Percentiles rank a stretch among this genome's conserved stretches.
These are phyloP conservation scores for Solanum megistacrolobum DNA, from an alignment of 257 asterid species.

Conservation along the genomic window DNA sequence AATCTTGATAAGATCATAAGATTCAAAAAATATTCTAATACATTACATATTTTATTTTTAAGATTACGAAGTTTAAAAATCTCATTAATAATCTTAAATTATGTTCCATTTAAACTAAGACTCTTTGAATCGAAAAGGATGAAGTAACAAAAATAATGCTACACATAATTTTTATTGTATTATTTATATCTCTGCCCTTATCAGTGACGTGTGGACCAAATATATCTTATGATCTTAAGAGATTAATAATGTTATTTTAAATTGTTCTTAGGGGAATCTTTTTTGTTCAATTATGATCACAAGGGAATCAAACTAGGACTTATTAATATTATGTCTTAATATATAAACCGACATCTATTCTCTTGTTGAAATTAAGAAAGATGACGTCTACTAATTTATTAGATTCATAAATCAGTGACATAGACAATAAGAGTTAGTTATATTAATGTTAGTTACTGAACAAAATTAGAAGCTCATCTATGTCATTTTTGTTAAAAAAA, in stretches of 20 bases:
- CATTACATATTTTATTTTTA: not conserved
- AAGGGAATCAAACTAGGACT: not conserved
- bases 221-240: not conserved
- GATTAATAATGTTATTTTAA: not conserved
- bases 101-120: not conserved
- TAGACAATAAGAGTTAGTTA: not conserved
- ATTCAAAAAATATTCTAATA: no score
- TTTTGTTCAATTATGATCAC: not conserved
- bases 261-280: not conserved
- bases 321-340: not conserved
- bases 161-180: no score
- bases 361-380: not conserved
- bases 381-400: not conserved
- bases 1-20: no score
- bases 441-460: not conserved
- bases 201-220: not conserved
- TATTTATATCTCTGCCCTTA: not conserved
- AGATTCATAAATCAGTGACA: not conserved
- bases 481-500: not conserved
- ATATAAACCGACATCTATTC: not conserved
- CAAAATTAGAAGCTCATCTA: not conserved
- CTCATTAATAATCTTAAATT: not conserved
- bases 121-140: not conserved
- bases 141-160: no score
- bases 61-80: no score